phyloP scores from a whole-genome alignment of 2,329 filamentous ascomycete species.

The Fusarium solani-melongenae region DNA sequence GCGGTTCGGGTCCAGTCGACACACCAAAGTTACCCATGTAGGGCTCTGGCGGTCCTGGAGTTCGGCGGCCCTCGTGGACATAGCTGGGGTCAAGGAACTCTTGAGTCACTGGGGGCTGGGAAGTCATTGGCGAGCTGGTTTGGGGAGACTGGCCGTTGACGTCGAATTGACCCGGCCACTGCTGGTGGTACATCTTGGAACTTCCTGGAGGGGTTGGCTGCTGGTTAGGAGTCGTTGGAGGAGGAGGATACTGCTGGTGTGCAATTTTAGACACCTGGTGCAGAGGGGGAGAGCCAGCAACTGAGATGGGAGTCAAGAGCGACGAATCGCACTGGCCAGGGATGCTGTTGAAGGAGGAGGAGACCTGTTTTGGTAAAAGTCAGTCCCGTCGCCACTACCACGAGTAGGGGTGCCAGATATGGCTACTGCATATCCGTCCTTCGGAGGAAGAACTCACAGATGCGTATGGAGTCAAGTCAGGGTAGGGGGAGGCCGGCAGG shows the following conservation, averaged over 20 bases:
- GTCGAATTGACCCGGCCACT: conserved; percentile 53
- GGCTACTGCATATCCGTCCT: not conserved
- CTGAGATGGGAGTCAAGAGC: conserved; percentile 64
- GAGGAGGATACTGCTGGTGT: conserved; percentile 53
- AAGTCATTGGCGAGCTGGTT: conserved; percentile 58
- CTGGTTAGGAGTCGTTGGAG: conserved; percentile 52
- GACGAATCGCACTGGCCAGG: conserved; percentile 54
- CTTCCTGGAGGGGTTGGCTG: conserved; percentile 61
- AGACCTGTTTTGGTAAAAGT: conserved; percentile 30
- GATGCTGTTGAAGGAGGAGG: conserved; percentile 46
- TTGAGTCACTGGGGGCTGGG: conserved; percentile 49
- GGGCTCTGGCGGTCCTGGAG: conserved; percentile 50
- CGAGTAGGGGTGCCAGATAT: not conserved
- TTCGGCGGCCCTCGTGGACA: conserved; percentile 52
- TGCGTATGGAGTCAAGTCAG: conserved; percentile 46
- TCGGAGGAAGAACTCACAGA: conserved; percentile 43
- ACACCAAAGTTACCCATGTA: conserved; percentile 53
- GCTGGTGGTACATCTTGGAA: conserved; percentile 58
- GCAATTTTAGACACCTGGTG: conserved; percentile 57
- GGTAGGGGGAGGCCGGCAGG: conserved; percentile 41
- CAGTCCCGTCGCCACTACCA: conserved; percentile 5
- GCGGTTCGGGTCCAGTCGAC: conserved; percentile 45
- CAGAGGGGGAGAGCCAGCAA: conserved; percentile 59
- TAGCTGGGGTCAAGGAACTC: conserved; percentile 52
- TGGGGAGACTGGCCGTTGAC: conserved; percentile 56